phyloP scores from a whole-genome alignment of 106 monocot genomes.

The Agapanthus africanus region DNA sequence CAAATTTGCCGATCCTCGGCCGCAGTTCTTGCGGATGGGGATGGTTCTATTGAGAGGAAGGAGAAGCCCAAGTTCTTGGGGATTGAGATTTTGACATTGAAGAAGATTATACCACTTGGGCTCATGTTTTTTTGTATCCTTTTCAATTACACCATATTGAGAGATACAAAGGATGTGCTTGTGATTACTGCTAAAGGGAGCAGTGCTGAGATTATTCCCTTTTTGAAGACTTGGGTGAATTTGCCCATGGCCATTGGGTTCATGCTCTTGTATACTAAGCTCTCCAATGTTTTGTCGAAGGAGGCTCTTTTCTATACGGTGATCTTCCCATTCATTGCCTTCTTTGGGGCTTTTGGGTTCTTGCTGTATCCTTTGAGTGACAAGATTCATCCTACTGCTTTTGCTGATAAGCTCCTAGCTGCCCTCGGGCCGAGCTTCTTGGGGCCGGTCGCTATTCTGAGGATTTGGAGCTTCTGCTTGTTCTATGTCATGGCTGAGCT shows the following conservation, averaged over 20 bases:
- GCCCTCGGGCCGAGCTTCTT: conserved; percentile 76
- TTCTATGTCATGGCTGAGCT: conserved; percentile 99
- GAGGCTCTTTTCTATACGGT: conserved; percentile 95
- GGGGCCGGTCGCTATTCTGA: conserved; percentile 79
- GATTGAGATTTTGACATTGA: conserved; percentile 62
- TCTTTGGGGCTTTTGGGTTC: conserved; percentile 82
- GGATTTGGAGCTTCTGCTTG: conserved; percentile 96
- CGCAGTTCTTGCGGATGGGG: conserved; percentile 29
- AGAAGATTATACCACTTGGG: conserved; percentile 55
- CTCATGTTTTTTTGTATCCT: conserved; percentile 98
- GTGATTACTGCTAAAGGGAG: conserved; percentile 95
- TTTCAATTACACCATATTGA: conserved; percentile 91
- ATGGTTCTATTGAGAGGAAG: conserved; percentile 9
- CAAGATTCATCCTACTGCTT: conserved; percentile 74
- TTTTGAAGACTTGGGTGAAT: conserved; percentile 95
- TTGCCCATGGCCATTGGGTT: conserved; percentile 94
- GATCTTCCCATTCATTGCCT: conserved; percentile 79
- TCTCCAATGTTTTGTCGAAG: conserved; percentile 79
- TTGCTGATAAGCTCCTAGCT: conserved; percentile 68
- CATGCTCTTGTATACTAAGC: conserved; percentile 93
- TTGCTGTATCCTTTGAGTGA: conserved; percentile 67
- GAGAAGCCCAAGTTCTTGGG: conserved; percentile 67
- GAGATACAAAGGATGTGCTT: conserved; percentile 93
- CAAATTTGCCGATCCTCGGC: conserved; percentile 22
- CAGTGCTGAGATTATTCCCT: conserved; percentile 96